phyloP scores from a whole-genome alignment of 495 filamentous ascomycete genomes.

The Neurospora sublineolata region DNA sequence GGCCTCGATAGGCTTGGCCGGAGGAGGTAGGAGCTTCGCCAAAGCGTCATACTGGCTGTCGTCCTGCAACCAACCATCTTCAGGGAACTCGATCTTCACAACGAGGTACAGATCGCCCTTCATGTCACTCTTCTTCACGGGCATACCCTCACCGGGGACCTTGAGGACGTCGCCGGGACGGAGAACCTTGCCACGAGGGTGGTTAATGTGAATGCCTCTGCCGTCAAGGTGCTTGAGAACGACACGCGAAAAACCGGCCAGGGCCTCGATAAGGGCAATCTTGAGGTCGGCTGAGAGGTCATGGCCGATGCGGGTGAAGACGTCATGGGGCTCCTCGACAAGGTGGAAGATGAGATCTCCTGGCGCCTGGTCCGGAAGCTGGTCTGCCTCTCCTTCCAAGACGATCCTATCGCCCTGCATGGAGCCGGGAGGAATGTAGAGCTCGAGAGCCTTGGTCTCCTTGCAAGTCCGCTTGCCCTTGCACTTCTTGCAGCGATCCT shows the following conservation, averaged over 20 bases:
- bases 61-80: slow-evolving; percentile 67
- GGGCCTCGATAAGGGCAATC: slow-evolving; percentile 70
- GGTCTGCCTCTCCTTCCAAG: slow-evolving; percentile 88
- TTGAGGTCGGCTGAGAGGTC: slow-evolving; percentile 72
- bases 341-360: slow-evolving; percentile 88
- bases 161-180: slow-evolving; percentile 74
- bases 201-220: slow-evolving; percentile 70
- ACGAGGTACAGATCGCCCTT: slow-evolving; percentile 82
- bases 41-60: slow-evolving; percentile 55
- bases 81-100: slow-evolving; percentile 81
- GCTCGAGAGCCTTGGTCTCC: slow-evolving; percentile 84
- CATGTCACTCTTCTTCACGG: slow-evolving; percentile 66
- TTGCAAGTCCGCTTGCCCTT: slow-evolving; percentile 74
- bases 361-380: slow-evolving; percentile 79
- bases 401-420: slow-evolving; percentile 83
- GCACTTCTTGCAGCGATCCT: slow-evolving; percentile 97
- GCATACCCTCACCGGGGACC: slow-evolving; percentile 86
- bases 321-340: slow-evolving; percentile 66
- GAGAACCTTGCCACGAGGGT: slow-evolving; percentile 64
- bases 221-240: slow-evolving; percentile 91
- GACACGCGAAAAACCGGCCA: slow-evolving; percentile 82
- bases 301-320: slow-evolving; percentile 68
- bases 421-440: slow-evolving; percentile 88
- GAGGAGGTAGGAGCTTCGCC: slow-evolving; percentile 58
- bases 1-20: slow-evolving; percentile 45